A percentile compares a stretch with the other conserved stretches of the same genome.
phyloP scores from a whole-genome alignment of 495 filamentous ascomycete genomes.

The Thozetella sp. region DNA sequence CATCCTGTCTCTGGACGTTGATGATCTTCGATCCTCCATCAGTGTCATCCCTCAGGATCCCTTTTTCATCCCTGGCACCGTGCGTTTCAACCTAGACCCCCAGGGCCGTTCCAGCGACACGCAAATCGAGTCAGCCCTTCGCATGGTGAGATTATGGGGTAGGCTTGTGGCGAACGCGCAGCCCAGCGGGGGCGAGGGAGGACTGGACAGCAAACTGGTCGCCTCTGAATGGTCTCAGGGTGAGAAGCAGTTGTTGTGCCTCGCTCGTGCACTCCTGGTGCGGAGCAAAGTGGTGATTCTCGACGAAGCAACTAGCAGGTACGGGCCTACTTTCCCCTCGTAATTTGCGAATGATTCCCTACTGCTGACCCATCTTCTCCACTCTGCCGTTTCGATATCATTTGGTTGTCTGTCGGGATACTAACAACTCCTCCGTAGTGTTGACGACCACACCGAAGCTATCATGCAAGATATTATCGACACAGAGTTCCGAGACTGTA shows the following conservation, averaged over 20 bases:
- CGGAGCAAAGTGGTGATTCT: conserved; percentile 37
- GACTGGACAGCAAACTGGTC: conserved; percentile 31
- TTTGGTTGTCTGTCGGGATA: too few species aligned
- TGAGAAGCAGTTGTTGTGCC: conserved; percentile 46
- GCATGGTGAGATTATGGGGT: conserved; percentile 35
- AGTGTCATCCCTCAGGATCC: conserved; percentile 47
- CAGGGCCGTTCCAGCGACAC: conserved; percentile 21
- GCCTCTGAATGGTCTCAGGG: conserved; percentile 39
- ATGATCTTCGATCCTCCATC: conserved; percentile 25
- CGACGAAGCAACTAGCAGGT: conserved; percentile 51
- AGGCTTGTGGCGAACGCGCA: conserved; percentile 22
- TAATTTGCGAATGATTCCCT: not conserved
- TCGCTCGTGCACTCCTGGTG: conserved; percentile 39
- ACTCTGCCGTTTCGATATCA: too few species aligned
- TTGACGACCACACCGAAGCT: conserved; percentile 57
- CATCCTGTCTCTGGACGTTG: conserved; percentile 21
- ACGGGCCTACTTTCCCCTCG: not conserved
- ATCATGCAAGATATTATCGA: conserved; percentile 60
- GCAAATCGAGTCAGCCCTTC: conserved; percentile 28
- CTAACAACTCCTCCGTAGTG: conserved; percentile 17
- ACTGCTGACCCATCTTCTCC: too few species aligned
- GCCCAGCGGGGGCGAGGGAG: too few species aligned
- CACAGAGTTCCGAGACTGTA: conserved; percentile 52
- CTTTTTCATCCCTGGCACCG: conserved; percentile 36
- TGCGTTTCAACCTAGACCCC: conserved; percentile 48